Conservation (phyloP, 2,329 filamentous ascomycete genomes). For the Paracoccidioides lutzii region DNA sequence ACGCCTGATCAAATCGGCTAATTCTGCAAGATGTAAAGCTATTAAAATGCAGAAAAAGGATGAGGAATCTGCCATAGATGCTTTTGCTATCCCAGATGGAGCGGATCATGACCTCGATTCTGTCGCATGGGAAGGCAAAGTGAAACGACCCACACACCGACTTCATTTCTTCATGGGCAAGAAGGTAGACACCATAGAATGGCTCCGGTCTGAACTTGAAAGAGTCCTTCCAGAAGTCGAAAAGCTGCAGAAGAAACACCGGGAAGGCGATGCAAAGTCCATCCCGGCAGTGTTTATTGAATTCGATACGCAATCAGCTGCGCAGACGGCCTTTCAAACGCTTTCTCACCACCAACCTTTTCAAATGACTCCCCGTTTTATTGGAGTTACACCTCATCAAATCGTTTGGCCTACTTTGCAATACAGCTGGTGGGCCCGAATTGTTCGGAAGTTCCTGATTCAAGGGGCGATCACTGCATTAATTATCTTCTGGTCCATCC, state of each 20-base stretch:
- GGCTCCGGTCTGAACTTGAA: slow-evolving; percentile 62
- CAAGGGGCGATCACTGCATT: slow-evolving; percentile 58
- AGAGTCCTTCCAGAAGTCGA: slow-evolving; percentile 59
- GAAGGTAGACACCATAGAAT: slow-evolving; percentile 84
- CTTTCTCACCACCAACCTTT: slow-evolving; percentile 74
- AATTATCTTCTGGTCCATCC: slow-evolving; percentile 75
- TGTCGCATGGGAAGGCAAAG: slow-evolving; percentile 20
- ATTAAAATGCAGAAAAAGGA: slow-evolving; percentile 25
- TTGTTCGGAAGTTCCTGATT: slow-evolving; percentile 57
- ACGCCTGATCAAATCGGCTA: slow-evolving; percentile 65
- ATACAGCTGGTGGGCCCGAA: slow-evolving; percentile 71
- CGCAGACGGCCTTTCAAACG: slow-evolving; percentile 74
- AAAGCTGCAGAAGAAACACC: slow-evolving; percentile 51
- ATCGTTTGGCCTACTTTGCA: slow-evolving; percentile 79
- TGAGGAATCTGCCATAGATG: slow-evolving; percentile 18
- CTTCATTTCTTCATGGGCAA: slow-evolving; percentile 56
- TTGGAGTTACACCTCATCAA: slow-evolving; percentile 69
- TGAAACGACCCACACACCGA: slow-evolving; percentile 60
- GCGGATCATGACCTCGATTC: slow-evolving; percentile 17
- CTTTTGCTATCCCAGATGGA: slow-evolving; percentile 5
- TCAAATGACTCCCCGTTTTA: slow-evolving; percentile 76
- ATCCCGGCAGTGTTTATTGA: slow-evolving; percentile 78
- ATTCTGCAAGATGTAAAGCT: slow-evolving; percentile 53
- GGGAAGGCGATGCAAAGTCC: slow-evolving; percentile 48
- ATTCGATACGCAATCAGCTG: slow-evolving; percentile 67